Percentiles rank a stretch among this genome's conserved stretches.
Evolutionary conservation across 2,329 filamentous ascomycete species (phyloP).

Genomic region (Aspergillus hiratsukae): DNA sequence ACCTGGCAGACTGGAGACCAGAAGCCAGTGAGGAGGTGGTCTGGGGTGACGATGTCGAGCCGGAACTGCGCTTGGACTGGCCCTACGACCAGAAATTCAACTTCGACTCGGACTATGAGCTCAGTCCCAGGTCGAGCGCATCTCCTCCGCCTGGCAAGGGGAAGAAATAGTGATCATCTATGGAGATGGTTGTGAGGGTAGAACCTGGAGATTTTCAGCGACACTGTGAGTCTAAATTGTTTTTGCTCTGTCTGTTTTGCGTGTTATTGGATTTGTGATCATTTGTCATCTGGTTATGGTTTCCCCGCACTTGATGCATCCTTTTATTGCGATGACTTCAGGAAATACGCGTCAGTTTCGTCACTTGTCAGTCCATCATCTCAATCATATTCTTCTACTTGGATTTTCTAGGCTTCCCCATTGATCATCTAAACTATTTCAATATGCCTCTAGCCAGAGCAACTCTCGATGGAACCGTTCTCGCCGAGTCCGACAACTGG

Average conservation of each 20-base stretch:
- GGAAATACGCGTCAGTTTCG: background rate
- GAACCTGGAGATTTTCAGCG: too few relatives aligned
- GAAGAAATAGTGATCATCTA: background rate
- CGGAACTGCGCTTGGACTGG: background rate
- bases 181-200: background rate
- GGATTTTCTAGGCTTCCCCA: background rate
- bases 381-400: background rate
- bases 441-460: conserved; percentile 43
- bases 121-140: background rate
- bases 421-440: background rate
- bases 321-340: background rate
- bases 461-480: conserved; percentile 44
- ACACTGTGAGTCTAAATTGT: background rate
- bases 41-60: background rate
- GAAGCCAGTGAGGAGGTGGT: background rate
- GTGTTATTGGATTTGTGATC: background rate
- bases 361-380: background rate
- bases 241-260: background rate
- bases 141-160: background rate
- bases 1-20: background rate
- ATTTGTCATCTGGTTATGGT: background rate
- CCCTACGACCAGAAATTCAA: background rate
- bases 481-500: conserved; percentile 50
- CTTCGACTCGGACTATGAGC: background rate
- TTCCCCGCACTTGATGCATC: background rate